These are phyloP conservation scores for Metschnikowia kunwiensis DNA, from an alignment of 805 yeast species.

Conservation along the genomic window DNA sequence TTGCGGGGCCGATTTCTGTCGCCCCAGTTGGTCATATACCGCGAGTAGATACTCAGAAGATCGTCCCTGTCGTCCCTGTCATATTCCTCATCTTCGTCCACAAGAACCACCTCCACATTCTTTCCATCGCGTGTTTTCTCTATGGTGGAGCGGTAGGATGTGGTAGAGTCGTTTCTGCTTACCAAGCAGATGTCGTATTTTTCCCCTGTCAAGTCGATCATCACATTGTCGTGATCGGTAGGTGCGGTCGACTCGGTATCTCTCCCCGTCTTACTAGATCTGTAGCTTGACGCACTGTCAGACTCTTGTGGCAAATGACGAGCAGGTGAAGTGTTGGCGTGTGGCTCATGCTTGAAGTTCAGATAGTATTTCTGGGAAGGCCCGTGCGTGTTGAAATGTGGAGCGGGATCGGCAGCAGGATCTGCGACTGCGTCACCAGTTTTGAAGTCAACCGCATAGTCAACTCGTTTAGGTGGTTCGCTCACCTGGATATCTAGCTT, in stretches of 20 bases:
- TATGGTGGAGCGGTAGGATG: constrained; percentile 39
- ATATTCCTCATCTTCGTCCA: constrained; percentile 33
- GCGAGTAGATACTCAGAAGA: constrained; percentile 41
- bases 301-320: constrained; percentile 7
- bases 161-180: constrained; percentile 33
- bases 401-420: not conserved
- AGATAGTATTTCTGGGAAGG: constrained; percentile 6
- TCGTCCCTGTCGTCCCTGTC: constrained; percentile 25
- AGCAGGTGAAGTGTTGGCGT: not conserved
- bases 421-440: constrained; percentile 1
- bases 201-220: constrained; percentile 42
- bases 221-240: constrained; percentile 37
- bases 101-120: constrained; percentile 42
- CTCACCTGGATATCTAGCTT: constrained; percentile 26
- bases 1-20: not conserved
- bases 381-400: not conserved
- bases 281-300: constrained; percentile 26
- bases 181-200: constrained; percentile 37
- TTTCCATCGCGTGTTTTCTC: constrained; percentile 38
- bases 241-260: constrained; percentile 27
- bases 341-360: not conserved
- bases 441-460: constrained; percentile 41
- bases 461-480: constrained; percentile 38
- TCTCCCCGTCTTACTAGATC: constrained; percentile 28
- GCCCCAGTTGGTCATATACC: constrained; percentile 26